Percentiles rank a stretch among this genome's conserved stretches.
These are phyloP conservation scores for Dacryopinax spathularia DNA, from an alignment of 768 basidiomycete genomes.

Conservation along the genomic window DNA sequence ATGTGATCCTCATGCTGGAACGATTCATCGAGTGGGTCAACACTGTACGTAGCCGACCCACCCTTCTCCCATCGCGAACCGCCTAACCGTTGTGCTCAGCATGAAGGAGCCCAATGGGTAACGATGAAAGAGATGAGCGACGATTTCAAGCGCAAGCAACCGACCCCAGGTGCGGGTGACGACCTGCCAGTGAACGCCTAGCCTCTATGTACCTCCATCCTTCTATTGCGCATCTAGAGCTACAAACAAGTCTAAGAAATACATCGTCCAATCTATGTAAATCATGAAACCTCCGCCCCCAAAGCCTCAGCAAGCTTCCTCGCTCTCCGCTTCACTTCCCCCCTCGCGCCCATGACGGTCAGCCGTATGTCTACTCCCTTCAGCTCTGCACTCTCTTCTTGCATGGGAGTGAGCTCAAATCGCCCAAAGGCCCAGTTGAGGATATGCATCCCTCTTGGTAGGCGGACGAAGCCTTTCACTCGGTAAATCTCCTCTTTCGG, in stretches of 20 bases:
- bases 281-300: slow-evolving; percentile 11
- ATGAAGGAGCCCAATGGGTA: slow-evolving; percentile 22
- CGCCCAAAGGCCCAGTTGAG: slow-evolving; percentile 93
- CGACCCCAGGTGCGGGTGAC: slow-evolving; percentile 30
- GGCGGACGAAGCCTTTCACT: slow-evolving; percentile 72
- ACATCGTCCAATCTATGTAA: neutral
- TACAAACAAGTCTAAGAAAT: neutral
- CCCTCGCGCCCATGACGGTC: slow-evolving; percentile 87
- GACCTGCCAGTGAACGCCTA: neutral
- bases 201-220: too few species aligned
- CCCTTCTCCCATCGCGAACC: neutral
- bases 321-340: slow-evolving; percentile 53
- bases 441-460: slow-evolving; percentile 34
- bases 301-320: slow-evolving; percentile 35
- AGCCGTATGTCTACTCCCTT: slow-evolving; percentile 35
- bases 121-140: slow-evolving; percentile 20
- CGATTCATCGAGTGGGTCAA: slow-evolving; percentile 65
- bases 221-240: too few species aligned
- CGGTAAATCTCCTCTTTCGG: slow-evolving; percentile 62
- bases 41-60: slow-evolving; percentile 19
- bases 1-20: slow-evolving; percentile 65
- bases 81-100: slow-evolving; percentile 3
- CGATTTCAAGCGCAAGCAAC: slow-evolving; percentile 17
- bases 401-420: slow-evolving; percentile 43
- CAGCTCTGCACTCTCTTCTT: slow-evolving; percentile 19